These are phyloP conservation scores for Russula lepida DNA, from an alignment of 768 basidiomycete genomes.

Conservation along the genomic window DNA sequence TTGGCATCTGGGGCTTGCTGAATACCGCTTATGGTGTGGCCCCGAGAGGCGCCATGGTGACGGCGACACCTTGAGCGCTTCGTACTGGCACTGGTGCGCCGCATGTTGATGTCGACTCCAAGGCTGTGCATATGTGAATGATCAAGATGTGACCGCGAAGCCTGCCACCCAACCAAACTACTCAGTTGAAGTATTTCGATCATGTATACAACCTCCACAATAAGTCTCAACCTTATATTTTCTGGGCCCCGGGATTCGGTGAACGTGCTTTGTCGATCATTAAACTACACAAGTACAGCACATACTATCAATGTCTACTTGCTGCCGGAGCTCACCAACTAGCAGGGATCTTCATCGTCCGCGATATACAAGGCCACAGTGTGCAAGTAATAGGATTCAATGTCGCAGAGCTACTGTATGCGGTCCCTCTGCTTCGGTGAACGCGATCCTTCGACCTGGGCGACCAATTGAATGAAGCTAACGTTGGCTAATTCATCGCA, in stretches of 20 bases:
- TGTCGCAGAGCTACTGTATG: too few species aligned
- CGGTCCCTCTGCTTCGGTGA: too few species aligned
- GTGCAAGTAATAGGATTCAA: not conserved
- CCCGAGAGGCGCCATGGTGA: not conserved
- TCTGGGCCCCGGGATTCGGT: not conserved
- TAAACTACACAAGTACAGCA: not conserved
- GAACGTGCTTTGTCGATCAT: too few species aligned
- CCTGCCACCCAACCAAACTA: not conserved
- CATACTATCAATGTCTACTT: not conserved
- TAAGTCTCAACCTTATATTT: too few species aligned
- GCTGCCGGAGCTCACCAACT: not conserved
- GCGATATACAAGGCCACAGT: not conserved
- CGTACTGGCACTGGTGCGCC: not conserved
- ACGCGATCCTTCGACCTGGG: too few species aligned
- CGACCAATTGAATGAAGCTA: too few species aligned
- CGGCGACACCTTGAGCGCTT: not conserved
- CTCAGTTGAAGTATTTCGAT: not conserved
- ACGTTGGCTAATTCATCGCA: too few species aligned
- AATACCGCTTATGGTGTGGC: not conserved
- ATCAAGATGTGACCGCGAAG: not conserved
- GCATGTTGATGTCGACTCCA: not conserved
- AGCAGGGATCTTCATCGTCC: not conserved
- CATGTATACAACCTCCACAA: not conserved
- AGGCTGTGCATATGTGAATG: not conserved
- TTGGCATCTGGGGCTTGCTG: too few species aligned